Conservation (phyloP, 208 protist species). For the Acanthamoeba lugdunensis region DNA sequence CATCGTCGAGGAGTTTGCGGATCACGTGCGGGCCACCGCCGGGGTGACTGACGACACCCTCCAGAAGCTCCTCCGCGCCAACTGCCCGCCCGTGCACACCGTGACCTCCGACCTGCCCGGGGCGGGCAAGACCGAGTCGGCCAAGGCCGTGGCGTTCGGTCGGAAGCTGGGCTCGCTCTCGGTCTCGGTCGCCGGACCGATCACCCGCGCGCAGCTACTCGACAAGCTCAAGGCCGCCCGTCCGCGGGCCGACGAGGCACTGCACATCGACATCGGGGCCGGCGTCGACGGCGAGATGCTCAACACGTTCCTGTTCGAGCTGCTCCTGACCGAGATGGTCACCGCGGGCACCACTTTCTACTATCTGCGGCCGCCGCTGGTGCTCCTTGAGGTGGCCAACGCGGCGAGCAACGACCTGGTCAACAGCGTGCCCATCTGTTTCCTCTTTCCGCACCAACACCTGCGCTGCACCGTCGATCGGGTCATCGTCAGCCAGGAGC, state of each 20-base stretch:
- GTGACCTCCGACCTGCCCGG: neutral
- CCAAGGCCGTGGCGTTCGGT: neutral
- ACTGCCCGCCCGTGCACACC: neutral
- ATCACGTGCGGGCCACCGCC: neutral
- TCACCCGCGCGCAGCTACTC: neutral
- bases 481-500: neutral
- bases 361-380: neutral
- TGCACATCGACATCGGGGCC: constrained; percentile 26
- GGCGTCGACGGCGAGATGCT: constrained; percentile 4
- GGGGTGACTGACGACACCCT: neutral
- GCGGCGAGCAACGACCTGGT: neutral
- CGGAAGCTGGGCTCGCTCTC: neutral
- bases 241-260: neutral
- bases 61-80: neutral
- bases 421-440: neutral
- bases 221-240: neutral
- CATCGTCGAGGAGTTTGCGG: neutral
- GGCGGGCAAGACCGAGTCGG: constrained; percentile 1
- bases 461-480: constrained; percentile 1
- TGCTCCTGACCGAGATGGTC: constrained; percentile 29
- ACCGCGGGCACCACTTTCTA: neutral
- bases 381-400: constrained; percentile 17
- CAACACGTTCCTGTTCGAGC: constrained; percentile 20
- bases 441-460: neutral
- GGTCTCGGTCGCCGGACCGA: neutral